phyloP scores from a whole-genome alignment of 139 green algal species.

The Chlamydomonas asymmetrica region DNA sequence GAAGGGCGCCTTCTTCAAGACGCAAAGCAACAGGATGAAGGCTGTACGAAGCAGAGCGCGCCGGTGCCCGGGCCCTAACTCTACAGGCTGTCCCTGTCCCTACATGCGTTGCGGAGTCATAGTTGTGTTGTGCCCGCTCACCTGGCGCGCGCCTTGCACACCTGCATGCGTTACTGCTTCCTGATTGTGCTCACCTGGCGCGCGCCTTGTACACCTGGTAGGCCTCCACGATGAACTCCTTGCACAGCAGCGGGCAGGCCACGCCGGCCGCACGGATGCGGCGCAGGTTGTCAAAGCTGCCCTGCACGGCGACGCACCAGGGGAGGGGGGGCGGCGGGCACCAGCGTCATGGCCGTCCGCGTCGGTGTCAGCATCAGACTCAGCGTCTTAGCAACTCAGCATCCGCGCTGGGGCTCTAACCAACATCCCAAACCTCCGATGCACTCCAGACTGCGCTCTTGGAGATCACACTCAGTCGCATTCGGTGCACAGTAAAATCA shows the following conservation, averaged over 20 bases:
- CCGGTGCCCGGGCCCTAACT: not conserved
- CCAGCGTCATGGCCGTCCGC: too few relatives aligned
- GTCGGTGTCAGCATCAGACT: too few relatives aligned
- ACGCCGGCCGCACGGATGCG: conserved; percentile 78
- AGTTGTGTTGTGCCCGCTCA: not conserved
- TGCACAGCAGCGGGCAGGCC: conserved; percentile 93
- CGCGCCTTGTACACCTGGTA: conserved; percentile 86
- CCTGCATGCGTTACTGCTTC: not conserved
- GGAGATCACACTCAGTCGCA: too few relatives aligned
- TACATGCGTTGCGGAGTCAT: not conserved
- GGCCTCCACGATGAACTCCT: conserved; percentile 99
- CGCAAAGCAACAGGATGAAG: too few relatives aligned
- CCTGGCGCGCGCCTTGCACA: conserved; percentile 60
- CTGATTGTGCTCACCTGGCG: conserved; percentile 23
- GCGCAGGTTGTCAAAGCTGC: conserved; percentile 76
- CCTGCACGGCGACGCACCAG: conserved; percentile 30
- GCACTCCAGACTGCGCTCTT: too few relatives aligned
- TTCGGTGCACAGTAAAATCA: too few relatives aligned
- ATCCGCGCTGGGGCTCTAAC: too few relatives aligned
- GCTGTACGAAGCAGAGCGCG: too few relatives aligned
- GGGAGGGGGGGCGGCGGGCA: not conserved
- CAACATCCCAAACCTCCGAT: too few relatives aligned
- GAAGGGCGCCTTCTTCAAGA: too few relatives aligned
- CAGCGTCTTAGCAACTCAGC: too few relatives aligned
- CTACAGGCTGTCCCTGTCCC: not conserved